phyloP scores from a whole-genome alignment of 768 basidiomycete species.

The Neoboletus brunneissimus region DNA sequence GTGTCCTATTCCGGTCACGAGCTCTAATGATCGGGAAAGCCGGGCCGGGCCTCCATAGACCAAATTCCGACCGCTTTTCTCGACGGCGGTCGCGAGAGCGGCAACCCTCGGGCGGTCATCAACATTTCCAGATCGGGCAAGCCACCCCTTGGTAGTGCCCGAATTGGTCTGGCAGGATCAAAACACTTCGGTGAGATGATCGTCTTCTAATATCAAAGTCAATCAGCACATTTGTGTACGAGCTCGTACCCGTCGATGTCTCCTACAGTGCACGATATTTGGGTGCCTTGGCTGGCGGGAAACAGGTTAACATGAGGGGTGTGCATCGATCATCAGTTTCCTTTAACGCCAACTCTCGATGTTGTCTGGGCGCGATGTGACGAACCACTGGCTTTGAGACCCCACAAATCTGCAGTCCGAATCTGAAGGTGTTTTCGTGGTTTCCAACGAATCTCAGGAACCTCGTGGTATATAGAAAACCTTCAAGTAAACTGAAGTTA shows the following conservation, averaged over 20 bases:
- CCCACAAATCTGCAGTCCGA: background rate
- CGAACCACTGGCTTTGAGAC: background rate
- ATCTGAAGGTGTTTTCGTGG: background rate
- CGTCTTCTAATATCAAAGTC: too few relatives aligned
- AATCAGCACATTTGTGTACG: background rate
- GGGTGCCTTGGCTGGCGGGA: background rate
- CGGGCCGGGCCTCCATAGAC: too few relatives aligned
- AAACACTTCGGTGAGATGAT: background rate
- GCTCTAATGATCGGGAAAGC: too few relatives aligned
- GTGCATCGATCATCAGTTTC: background rate
- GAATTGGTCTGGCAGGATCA: too few relatives aligned
- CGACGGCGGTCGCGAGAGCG: too few relatives aligned
- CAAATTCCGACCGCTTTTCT: too few relatives aligned
- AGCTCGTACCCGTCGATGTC: background rate
- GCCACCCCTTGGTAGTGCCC: too few relatives aligned
- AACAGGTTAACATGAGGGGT: background rate
- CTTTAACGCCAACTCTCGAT: background rate
- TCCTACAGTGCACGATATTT: background rate
- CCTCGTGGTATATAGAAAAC: background rate
- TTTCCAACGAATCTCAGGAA: background rate
- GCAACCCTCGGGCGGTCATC: too few relatives aligned
- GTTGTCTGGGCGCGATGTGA: background rate
- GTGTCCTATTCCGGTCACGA: too few relatives aligned
- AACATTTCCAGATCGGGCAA: too few relatives aligned
- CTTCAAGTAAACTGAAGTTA: background rate